Base-by-base conservation (phyloP, 2,329 filamentous ascomycete genomes). In the Fusarium sp. region DNA sequence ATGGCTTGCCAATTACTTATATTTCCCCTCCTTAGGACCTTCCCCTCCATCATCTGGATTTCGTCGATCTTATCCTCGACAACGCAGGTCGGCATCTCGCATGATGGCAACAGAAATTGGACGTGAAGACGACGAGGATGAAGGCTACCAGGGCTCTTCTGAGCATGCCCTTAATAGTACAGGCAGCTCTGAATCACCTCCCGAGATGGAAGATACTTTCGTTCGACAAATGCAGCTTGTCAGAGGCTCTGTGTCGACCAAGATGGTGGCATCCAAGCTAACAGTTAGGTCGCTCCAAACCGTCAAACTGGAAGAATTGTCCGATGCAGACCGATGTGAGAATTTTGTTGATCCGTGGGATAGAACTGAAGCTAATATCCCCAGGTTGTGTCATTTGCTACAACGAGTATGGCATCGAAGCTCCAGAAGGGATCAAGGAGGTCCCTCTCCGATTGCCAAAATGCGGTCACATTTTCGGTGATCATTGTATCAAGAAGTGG, bases 401-500 rank as follows among this genome's bases (percentile, higher is more conserved):
- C 72, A 89, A 89, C 65, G 86, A 89, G 10, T 89, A 85, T 68
- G 86, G 86, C 33, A 79, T 83, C 15, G 75, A 79, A 58, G 87
- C 83, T 28, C 87, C 87, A 0, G 88, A 90, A 65, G 87, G 87
- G 2, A 76, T 86, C 20, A 82, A 79, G 45, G 88, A 90, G 72
- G 79, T 77, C 4, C 86, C 88, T 1, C 75, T 90, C 17, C 84
- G 86, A 20, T 76, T 90, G 19, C 88, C 88, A 4, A 85, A 83
- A 67, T 90, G 88, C 79, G 87, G 86, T 67, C 88, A 90, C 68
- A 75, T 90, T 8, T 90, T 90, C 74, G 88, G 88, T 19, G 83
- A 89, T 56, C 82, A 85, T 68, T 90, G 88, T 74, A 87, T 90
- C 66, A 88, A 86, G 74, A 89, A 87, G 68, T 90, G 88, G 88